Percentiles rank a stretch among this genome's conserved stretches.
These are phyloP conservation scores for Graphilbum sp. DNA, from an alignment of 2,329 filamentous ascomycete species.

Conservation along the genomic window DNA sequence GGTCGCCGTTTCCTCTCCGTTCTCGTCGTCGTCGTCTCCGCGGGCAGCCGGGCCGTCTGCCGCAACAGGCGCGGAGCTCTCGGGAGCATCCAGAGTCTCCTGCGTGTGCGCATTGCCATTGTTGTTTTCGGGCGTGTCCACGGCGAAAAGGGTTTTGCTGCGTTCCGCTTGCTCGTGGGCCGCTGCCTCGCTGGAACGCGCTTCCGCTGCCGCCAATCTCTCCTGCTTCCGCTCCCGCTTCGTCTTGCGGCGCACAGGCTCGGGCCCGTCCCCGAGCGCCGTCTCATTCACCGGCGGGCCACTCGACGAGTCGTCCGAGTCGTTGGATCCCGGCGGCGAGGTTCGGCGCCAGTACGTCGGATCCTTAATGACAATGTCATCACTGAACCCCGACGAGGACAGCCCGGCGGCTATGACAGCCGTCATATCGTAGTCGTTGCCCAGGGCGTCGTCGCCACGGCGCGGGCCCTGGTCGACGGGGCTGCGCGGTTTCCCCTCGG, in stretches of 20 bases:
- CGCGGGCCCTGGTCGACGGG: background rate
- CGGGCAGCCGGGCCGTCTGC: too few relatives aligned
- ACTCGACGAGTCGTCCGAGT: constrained; percentile 12
- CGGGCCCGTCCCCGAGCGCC: constrained; percentile 7
- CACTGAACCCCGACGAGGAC: constrained; percentile 53
- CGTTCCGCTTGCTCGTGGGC: background rate
- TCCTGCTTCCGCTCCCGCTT: background rate
- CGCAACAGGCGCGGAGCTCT: too few relatives aligned
- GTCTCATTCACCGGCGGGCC: constrained; percentile 11
- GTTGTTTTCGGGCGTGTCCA: too few relatives aligned
- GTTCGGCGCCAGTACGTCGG: constrained; percentile 45
- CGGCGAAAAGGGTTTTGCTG: too few relatives aligned
- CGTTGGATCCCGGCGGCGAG: constrained; percentile 41
- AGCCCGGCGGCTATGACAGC: constrained; percentile 54
- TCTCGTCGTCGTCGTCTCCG: background rate
- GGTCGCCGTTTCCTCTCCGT: background rate
- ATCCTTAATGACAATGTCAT: constrained; percentile 53
- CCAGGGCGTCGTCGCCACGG: constrained; percentile 9
- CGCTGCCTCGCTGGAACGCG: background rate
- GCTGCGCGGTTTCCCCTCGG: background rate
- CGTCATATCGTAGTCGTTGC: constrained; percentile 51
- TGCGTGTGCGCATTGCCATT: too few relatives aligned
- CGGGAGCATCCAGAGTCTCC: too few relatives aligned
- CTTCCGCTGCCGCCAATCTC: background rate
- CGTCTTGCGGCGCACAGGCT: constrained; percentile 1